These are phyloP conservation scores for Talaromyces rugulosus DNA, from an alignment of 2,329 filamentous ascomycete species.

Conservation along the genomic window DNA sequence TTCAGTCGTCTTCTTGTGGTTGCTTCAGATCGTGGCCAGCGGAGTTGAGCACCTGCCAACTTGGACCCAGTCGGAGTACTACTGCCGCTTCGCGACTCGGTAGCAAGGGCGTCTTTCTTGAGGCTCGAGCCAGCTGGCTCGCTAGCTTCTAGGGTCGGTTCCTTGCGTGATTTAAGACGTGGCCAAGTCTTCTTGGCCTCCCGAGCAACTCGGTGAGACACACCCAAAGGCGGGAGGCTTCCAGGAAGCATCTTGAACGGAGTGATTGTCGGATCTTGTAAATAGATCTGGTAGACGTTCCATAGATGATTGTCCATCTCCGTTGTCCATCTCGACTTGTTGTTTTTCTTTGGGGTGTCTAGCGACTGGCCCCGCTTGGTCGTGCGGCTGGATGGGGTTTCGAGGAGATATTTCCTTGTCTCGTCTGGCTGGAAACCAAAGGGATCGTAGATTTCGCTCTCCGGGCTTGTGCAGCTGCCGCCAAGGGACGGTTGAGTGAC, in stretches of 20 bases:
- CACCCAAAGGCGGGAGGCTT: conserved; percentile 59
- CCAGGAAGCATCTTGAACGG: conserved; percentile 65
- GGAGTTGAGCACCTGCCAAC: conserved; percentile 27
- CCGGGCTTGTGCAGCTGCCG: conserved; percentile 58
- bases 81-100: conserved; percentile 45
- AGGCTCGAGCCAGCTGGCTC: background rate
- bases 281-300: conserved; percentile 62
- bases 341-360: conserved; percentile 21
- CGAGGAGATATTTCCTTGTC: conserved; percentile 32
- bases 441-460: conserved; percentile 55
- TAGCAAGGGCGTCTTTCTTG: conserved; percentile 31
- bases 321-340: conserved; percentile 48
- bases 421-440: conserved; percentile 44
- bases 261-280: conserved; percentile 63
- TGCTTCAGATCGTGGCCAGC: conserved; percentile 56
- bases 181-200: conserved; percentile 60
- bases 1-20: conserved; percentile 57
- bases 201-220: conserved; percentile 60
- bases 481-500: conserved; percentile 55
- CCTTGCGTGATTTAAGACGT: conserved; percentile 35
- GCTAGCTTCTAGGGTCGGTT: conserved; percentile 3
- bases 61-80: conserved; percentile 42
- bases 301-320: conserved; percentile 65
- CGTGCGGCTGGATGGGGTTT: conserved; percentile 33
- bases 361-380: conserved; percentile 25